These are phyloP conservation scores for Murraya paniculata DNA, from an alignment of 345 rosid genomes.

Conservation along the genomic window DNA sequence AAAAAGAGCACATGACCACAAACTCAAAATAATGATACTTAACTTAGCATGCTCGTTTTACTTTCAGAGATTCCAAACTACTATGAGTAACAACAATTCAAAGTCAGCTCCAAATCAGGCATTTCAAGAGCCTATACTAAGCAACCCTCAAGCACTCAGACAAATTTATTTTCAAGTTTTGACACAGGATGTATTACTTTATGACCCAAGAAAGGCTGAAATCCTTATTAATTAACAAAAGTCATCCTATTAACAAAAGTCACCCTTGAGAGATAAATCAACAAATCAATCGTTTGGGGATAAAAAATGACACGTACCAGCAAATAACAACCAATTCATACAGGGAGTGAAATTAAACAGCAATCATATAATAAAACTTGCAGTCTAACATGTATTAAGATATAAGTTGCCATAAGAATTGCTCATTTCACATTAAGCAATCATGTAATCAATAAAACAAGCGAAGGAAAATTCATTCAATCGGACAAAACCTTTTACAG, in stretches of 20 bases:
- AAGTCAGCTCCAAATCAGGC: not conserved
- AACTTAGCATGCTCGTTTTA: not conserved
- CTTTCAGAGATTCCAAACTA: not conserved
- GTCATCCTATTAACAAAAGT: not conserved
- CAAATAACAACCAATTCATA: not conserved
- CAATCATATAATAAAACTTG: not conserved
- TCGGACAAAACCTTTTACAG: not conserved
- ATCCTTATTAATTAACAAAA: not conserved
- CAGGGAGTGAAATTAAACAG: not conserved
- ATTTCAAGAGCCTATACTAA: not conserved
- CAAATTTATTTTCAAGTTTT: not conserved
- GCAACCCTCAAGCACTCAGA: not conserved
- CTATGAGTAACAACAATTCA: not conserved
- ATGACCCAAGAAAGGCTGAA: not conserved
- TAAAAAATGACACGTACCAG: not conserved
- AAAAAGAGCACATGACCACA: not conserved
- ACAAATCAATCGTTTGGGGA: not conserved
- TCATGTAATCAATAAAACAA: not conserved
- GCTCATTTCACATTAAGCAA: not conserved
- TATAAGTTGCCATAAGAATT: not conserved
- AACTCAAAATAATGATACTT: not conserved
- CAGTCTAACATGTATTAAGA: not conserved
- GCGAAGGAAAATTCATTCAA: not conserved
- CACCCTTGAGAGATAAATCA: not conserved
- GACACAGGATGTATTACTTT: not conserved